A percentile compares a stretch with the other conserved stretches of the same genome.
These are phyloP conservation scores for Stagonosporopsis cucurbitacearum DNA, from an alignment of 2,329 filamentous ascomycete genomes.

Conservation along the genomic window DNA sequence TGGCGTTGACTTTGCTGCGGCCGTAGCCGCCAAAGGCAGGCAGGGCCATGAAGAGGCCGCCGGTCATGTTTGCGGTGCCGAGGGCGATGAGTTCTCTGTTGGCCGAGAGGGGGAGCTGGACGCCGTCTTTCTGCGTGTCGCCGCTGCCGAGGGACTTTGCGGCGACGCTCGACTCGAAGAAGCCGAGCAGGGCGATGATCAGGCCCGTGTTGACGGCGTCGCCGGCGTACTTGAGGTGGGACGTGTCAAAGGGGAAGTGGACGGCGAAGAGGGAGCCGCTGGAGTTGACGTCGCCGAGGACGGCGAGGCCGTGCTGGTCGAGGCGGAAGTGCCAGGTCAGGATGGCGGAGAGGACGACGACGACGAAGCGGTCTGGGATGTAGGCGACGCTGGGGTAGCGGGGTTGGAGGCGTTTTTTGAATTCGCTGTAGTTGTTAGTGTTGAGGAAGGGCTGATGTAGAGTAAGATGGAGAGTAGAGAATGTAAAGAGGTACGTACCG, in stretches of 20 bases:
- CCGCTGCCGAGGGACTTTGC: conserved; percentile 78
- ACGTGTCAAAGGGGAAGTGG: conserved; percentile 80
- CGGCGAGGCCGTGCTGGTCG: conserved; percentile 79
- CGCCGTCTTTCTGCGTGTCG: conserved; percentile 63
- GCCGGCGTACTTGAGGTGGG: conserved; percentile 80
- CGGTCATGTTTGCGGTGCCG: conserved; percentile 88
- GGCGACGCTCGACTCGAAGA: conserved; percentile 96
- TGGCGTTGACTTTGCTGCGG: conserved; percentile 91
- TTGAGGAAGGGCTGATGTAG: too few species aligned
- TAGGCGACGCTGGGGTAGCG: conserved; percentile 83
- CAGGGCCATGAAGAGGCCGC: conserved; percentile 88
- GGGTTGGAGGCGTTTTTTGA: conserved; percentile 82
- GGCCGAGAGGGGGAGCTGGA: conserved; percentile 83
- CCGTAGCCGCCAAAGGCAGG: conserved; percentile 97
- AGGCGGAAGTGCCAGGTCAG: conserved; percentile 79
- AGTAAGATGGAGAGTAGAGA: too few species aligned
- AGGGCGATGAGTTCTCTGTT: conserved; percentile 94
- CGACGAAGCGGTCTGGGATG: conserved; percentile 86
- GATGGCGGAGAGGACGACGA: conserved; percentile 84
- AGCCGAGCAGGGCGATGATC: conserved; percentile 92
- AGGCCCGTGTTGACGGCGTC: conserved; percentile 91
- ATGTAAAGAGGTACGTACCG: conserved; percentile 28
- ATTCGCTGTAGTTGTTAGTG: conserved; percentile 57
- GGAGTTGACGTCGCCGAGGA: conserved; percentile 82
- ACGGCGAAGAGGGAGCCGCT: conserved; percentile 77